Conservation (phyloP, 192 early-diverging fungal genomes). For the Linnemannia exigua region DNA sequence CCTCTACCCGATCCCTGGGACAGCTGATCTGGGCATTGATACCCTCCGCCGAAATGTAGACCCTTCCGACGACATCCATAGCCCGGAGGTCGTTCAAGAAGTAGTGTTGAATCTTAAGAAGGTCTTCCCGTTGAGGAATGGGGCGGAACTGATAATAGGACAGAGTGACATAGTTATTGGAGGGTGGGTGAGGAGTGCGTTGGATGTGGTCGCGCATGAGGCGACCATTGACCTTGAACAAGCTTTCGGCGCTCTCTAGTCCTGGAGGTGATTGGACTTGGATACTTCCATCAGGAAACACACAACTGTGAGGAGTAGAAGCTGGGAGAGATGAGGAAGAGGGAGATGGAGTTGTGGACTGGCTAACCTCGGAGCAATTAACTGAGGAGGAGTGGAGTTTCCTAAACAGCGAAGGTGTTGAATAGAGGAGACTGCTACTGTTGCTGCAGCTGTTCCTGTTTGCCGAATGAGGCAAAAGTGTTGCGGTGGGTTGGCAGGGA, state of each 20-base stretch:
- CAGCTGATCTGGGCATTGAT: slow-evolving; percentile 87
- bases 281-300: slow-evolving; percentile 16
- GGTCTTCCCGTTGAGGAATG: slow-evolving; percentile 23
- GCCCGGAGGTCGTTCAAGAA: slow-evolving; percentile 58
- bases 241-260: background rate
- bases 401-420: slow-evolving; percentile 7
- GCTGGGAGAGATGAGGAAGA: background rate
- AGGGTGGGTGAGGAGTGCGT: slow-evolving; percentile 35
- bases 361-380: background rate
- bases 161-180: slow-evolving; percentile 56
- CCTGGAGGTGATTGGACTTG: slow-evolving; percentile 10
- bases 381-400: background rate
- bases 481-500: background rate
- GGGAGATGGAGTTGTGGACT: background rate
- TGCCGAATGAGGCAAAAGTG: background rate
- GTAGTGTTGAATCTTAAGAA: slow-evolving; percentile 55
- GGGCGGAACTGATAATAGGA: slow-evolving; percentile 70
- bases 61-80: slow-evolving; percentile 76
- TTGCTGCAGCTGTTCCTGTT: background rate
- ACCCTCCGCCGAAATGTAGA: slow-evolving; percentile 81
- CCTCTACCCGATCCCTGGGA: slow-evolving; percentile 62
- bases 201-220: slow-evolving; percentile 42
- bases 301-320: slow-evolving; percentile 15
- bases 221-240: slow-evolving; percentile 12
- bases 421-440: background rate